These are phyloP conservation scores for Pyrenophora teres DNA, from an alignment of 2,329 filamentous ascomycete species.

Conservation along the genomic window DNA sequence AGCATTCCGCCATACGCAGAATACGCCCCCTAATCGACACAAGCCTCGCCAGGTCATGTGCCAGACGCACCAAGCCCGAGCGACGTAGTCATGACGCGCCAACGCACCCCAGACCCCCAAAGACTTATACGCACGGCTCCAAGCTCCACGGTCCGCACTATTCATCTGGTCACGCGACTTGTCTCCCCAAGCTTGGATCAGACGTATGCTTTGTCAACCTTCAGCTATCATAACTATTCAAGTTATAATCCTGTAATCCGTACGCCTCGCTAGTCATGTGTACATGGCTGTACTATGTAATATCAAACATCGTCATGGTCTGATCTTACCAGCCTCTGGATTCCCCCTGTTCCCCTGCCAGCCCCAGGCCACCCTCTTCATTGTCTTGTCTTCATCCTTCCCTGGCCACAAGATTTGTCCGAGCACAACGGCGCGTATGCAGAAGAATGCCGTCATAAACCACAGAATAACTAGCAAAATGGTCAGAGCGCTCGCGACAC, in stretches of 20 bases:
- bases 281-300: background rate
- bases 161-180: background rate
- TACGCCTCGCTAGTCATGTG: background rate
- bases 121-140: background rate
- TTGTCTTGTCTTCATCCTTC: conserved; percentile 42
- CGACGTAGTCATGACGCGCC: conserved; percentile 12
- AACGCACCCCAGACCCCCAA: conserved; percentile 17
- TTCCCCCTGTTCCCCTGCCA: conserved; percentile 28
- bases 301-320: conserved; percentile 2
- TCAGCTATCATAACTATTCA: background rate
- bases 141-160: background rate
- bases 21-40: conserved; percentile 1
- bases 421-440: conserved; percentile 56
- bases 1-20: conserved; percentile 23
- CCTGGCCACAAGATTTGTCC: conserved; percentile 62
- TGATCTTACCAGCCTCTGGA: conserved; percentile 16
- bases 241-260: background rate
- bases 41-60: conserved; percentile 1
- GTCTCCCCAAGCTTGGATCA: background rate
- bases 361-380: conserved; percentile 33
- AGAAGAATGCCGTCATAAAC: conserved; percentile 57
- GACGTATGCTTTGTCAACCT: background rate
- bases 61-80: conserved; percentile 5
- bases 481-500: conserved; percentile 61
- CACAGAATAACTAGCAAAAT: conserved; percentile 61